Base-by-base conservation (phyloP, 106 monocot species). In the Posidonia australis region DNA sequence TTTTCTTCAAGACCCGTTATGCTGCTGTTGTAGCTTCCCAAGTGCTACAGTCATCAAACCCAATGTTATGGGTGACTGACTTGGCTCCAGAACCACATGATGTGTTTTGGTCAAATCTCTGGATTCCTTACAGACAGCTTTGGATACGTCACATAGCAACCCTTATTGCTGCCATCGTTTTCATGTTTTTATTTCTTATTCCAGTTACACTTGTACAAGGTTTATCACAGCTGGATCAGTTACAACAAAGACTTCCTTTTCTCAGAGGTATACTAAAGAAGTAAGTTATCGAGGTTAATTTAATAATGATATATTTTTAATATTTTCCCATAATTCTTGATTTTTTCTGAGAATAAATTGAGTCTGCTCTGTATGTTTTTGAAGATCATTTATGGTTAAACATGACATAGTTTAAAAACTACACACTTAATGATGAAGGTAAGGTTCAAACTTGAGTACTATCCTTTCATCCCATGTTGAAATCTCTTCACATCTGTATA, bases 31-130 rank as follows among this genome's bases (percentile, higher is more conserved):
- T 96, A 65, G 79, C 80, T 58, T 87, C 96, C 64, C 54, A 84
- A 74, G 80, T 96, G 60, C 72, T 87, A 60, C 96, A 96, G 66
- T 78, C 96, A 70, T 90, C 90, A 72, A 96, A 90, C 62, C 96
- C 96, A 24, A 90, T 90, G 96, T 43, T 63, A 45, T 96, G 90
- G 90, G 90, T 96, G 21, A 87, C 84, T 59, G 74, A 84, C 57
- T 58, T 84, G 29, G 96, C 96, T 73, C 96, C 96, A 23, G 96
- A 84, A 60, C 96, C 90, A 20, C 74, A 80, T 70, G 96, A 96
- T 75, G 74, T 96, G 52, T 87, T 84, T 67, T 96, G 96, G 96
- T 96, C 96, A 75, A 96, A 96, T 71, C 80, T 96, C 46, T 90
- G 96, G 96, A 72, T 96, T 31, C 96, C 90, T 42, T 90, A 81